Evolutionary conservation across 2,329 filamentous ascomycete genomes (phyloP), one percentile per base, ranked within the genome.

Genomic region (Botrytis squamosa): DNA sequence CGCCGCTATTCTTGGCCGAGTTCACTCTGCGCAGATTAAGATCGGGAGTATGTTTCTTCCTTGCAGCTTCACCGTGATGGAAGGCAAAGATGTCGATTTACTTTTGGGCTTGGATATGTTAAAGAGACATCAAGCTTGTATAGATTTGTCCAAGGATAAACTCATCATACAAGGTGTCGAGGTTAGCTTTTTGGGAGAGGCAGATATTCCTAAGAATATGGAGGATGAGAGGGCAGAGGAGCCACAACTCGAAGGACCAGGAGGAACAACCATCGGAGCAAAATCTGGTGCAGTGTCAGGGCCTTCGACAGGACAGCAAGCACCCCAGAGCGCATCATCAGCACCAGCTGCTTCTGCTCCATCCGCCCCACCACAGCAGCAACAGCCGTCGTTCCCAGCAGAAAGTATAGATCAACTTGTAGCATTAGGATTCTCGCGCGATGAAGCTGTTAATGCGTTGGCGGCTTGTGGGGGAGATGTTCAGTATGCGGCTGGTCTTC

Each of bases 51-150:
- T 95, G 75, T 94, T 94, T 81, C 86, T 99, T 78, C 92, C 95
- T 4, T 98, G 95, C 84, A 96, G 94, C 74, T 99, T 99, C 83
- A 99, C 96, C 4, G 96, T 99, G 80, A 99, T 99, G 96, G 96
- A 99, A 84, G 96, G 96, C 77, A 99, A 98, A 83, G 91, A 94
- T 70, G 96, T 99, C 38, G 96, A 98, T 81, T 86, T 99, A 29
- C 88, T 99, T 3, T 89, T 99, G 20, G 96, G 96, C 5, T 85
- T 99, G 60, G 96, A 99, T 82, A 99, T 99, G 93, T 87, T 99
- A 75, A 98, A 97, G 84, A 90, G 96, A 57, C 95, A 98, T 83
- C 95, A 97, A 83, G 96, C 95, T 52, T 92, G 88, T 78, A 95
- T 99, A 80, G 96, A 99, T 82, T 87, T 99, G 20, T 88, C 90